These are phyloP conservation scores for Leccinum olivaceopallidum DNA, from an alignment of 768 basidiomycete species.

Conservation along the genomic window DNA sequence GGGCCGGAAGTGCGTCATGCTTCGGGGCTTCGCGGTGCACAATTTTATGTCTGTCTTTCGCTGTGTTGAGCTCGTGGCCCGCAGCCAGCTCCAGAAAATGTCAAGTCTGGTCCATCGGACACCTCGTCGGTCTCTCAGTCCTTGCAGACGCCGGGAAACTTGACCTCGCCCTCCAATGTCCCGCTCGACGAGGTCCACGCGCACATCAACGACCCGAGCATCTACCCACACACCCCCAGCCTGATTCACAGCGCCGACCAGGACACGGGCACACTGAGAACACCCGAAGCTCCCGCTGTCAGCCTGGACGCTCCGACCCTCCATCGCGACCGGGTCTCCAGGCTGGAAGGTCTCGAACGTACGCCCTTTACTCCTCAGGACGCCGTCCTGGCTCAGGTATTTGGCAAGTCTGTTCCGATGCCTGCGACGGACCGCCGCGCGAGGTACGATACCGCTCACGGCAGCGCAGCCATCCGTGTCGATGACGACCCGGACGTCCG, in stretches of 20 bases:
- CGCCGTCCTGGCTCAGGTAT: conserved; percentile 48
- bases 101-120: conserved; percentile 9
- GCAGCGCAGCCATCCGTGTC: conserved; percentile 16
- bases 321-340: background rate
- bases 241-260: conserved; percentile 19
- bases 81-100: background rate
- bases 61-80: background rate
- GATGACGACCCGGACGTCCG: conserved; percentile 11
- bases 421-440: conserved; percentile 2
- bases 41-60: too few relatives aligned
- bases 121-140: conserved; percentile 21
- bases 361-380: conserved; percentile 60
- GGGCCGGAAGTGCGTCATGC: too few relatives aligned
- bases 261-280: conserved; percentile 12
- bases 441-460: background rate
- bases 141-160: conserved; percentile 9
- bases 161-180: conserved; percentile 21
- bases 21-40: too few relatives aligned
- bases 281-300: conserved; percentile 9
- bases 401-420: conserved; percentile 13
- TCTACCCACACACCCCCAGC: conserved; percentile 21
- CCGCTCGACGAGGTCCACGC: conserved; percentile 26
- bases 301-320: conserved; percentile 6
- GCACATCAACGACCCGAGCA: conserved; percentile 27
- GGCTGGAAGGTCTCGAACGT: background rate